These are phyloP conservation scores for Biancaea sappan DNA, from an alignment of 306 rosid species.

Conservation along the genomic window DNA sequence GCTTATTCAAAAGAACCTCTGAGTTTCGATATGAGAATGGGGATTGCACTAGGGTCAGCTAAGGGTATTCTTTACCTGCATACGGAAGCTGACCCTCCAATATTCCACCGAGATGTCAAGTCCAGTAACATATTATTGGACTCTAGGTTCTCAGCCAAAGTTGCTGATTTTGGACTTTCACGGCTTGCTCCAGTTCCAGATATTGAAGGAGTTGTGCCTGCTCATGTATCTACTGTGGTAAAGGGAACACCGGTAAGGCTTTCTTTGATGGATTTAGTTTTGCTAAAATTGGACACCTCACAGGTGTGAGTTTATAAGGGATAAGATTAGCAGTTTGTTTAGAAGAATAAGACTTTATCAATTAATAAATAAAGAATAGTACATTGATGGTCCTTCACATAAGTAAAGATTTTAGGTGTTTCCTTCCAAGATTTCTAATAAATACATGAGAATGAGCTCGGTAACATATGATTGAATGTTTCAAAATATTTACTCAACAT, in stretches of 20 bases:
- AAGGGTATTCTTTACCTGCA: slow-evolving; percentile 92
- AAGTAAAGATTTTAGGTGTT: no score
- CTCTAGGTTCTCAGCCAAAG: slow-evolving; percentile 66
- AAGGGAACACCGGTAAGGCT: slow-evolving; percentile 92
- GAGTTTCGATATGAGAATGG: slow-evolving; percentile 72
- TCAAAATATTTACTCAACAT: no score
- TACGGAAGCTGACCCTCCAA: slow-evolving; percentile 96
- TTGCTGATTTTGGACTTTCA: slow-evolving; percentile 98
- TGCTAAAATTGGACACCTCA: not conserved
- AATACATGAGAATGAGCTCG: no score
- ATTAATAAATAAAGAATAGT: not conserved
- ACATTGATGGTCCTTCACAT: no score
- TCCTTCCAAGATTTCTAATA: no score
- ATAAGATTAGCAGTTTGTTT: not conserved
- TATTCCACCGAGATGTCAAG: slow-evolving; percentile 96
- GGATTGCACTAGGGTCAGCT: slow-evolving; percentile 78
- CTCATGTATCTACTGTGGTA: slow-evolving; percentile 89
- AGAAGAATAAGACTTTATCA: not conserved
- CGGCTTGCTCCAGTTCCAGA: slow-evolving; percentile 96
- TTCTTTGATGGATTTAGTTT: slow-evolving; percentile 8
- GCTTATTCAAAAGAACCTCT: slow-evolving; percentile 59
- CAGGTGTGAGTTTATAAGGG: no score
- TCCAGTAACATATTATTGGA: slow-evolving; percentile 92
- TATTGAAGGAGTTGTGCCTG: slow-evolving; percentile 71
- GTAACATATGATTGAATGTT: no score